phyloP scores from a whole-genome alignment of 345 rosid genomes.

The Eucalyptus tenuipes region DNA sequence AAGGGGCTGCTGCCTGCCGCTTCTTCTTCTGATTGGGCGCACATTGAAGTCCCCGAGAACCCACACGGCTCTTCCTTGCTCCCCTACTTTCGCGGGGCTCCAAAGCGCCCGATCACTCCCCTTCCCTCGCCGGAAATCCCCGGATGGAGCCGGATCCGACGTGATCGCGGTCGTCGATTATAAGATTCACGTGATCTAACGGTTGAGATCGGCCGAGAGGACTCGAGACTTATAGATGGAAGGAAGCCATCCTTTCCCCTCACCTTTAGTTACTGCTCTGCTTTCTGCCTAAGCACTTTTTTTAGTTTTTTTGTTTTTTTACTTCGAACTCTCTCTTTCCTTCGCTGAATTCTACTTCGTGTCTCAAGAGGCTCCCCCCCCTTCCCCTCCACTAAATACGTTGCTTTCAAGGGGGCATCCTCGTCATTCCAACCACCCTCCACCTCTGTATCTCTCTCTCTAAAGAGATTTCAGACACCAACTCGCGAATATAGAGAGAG shows the following conservation, averaged over 20 bases:
- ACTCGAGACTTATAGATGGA: no score
- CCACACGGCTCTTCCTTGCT: not conserved
- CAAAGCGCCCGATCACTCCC: fast-evolving
- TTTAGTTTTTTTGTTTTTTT: not conserved
- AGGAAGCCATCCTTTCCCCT: not conserved
- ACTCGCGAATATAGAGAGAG: not conserved
- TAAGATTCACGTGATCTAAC: not conserved
- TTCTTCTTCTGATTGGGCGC: not conserved
- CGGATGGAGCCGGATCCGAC: not conserved
- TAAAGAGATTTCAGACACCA: not conserved
- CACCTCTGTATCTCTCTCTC: not conserved
- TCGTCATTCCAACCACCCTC: not conserved
- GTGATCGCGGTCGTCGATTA: not conserved
- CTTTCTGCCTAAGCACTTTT: not conserved
- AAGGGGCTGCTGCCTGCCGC: not conserved
- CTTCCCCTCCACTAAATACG: not conserved
- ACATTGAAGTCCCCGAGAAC: not conserved
- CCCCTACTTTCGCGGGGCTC: not conserved
- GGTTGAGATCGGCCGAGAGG: not conserved
- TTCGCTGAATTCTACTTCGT: not conserved
- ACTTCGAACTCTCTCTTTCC: not conserved
- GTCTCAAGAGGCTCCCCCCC: not conserved
- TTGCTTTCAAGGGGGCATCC: not conserved
- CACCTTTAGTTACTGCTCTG: not conserved
- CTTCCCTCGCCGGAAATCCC: not conserved